Conservation (phyloP, 2,329 filamentous ascomycete genomes). For the Aspergillus thermomutatus region DNA sequence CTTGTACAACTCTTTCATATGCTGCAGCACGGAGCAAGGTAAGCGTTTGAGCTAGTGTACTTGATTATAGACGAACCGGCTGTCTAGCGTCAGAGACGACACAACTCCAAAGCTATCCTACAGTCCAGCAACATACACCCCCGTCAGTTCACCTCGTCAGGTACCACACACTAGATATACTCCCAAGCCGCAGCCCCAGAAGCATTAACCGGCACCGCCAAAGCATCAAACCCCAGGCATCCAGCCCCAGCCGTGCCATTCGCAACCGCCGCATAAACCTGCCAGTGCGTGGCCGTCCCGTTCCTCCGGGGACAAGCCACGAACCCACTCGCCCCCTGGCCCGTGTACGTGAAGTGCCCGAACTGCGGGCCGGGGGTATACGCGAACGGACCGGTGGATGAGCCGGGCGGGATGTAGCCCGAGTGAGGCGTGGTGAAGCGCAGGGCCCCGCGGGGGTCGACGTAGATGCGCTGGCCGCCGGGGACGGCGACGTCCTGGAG, state of each 20-base stretch:
- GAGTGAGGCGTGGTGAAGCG: conserved; percentile 59
- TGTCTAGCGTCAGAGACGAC: too few relatives aligned
- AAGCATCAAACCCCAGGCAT: conserved; percentile 37
- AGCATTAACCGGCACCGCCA: conserved; percentile 20
- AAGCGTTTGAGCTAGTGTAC: too few relatives aligned
- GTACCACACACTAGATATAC: conserved; percentile 29
- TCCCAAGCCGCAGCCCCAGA: conserved; percentile 33
- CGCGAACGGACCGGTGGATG: conserved; percentile 49
- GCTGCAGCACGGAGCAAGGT: too few relatives aligned
- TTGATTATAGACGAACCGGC: too few relatives aligned
- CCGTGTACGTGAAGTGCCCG: conserved; percentile 27
- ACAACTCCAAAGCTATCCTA: not conserved
- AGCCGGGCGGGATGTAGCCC: conserved; percentile 47
- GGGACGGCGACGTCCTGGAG: conserved; percentile 52
- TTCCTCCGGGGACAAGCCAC: conserved; percentile 43
- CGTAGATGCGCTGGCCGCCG: conserved; percentile 60
- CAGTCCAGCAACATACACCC: not conserved
- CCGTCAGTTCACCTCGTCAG: too few relatives aligned
- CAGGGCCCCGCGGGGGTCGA: conserved; percentile 52
- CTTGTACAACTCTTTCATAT: too few relatives aligned
- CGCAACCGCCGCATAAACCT: conserved; percentile 28
- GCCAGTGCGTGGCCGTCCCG: conserved; percentile 18
- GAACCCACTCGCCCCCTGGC: conserved; percentile 35
- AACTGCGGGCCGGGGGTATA: conserved; percentile 27
- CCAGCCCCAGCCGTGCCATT: conserved; percentile 22